phyloP scores from a whole-genome alignment of 441 rosid genomes.

The Erodium texanum region DNA sequence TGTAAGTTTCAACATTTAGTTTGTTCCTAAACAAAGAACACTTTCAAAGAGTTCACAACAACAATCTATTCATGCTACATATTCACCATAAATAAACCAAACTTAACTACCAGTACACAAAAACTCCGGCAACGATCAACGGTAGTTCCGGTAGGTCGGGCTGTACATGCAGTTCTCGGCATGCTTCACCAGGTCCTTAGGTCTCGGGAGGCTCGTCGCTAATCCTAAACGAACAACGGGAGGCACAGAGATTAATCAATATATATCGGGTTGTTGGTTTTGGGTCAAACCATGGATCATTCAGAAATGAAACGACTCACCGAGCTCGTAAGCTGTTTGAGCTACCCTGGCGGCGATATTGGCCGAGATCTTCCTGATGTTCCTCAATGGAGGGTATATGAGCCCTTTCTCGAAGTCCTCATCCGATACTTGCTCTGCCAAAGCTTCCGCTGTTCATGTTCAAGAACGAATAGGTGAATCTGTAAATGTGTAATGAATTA shows the following conservation, averaged over 20 bases:
- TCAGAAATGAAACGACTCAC: not conserved
- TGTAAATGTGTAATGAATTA: too few relatives aligned
- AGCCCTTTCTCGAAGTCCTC: not conserved
- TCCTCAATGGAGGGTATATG: conserved; percentile 1
- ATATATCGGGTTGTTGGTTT: too few relatives aligned
- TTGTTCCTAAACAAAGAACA: not conserved
- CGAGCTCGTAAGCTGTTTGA: not conserved
- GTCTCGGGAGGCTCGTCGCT: not conserved
- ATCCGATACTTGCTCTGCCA: not conserved
- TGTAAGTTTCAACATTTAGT: not conserved
- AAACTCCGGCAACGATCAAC: not conserved
- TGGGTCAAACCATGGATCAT: too few relatives aligned
- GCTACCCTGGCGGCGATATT: not conserved
- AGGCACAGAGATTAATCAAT: not conserved
- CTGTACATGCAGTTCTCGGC: not conserved
- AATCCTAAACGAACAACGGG: not conserved
- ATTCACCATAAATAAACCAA: not conserved
- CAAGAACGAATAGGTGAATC: not conserved
- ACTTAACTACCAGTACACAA: not conserved
- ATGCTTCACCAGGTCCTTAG: not conserved
- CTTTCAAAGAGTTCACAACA: not conserved
- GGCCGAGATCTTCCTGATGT: not conserved
- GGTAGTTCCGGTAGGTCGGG: not conserved
- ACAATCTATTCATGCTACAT: not conserved
- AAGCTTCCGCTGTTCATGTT: not conserved